Base-by-base conservation (phyloP, 2,329 filamentous ascomycete species). In the Aspergillus quadrilineatus region DNA sequence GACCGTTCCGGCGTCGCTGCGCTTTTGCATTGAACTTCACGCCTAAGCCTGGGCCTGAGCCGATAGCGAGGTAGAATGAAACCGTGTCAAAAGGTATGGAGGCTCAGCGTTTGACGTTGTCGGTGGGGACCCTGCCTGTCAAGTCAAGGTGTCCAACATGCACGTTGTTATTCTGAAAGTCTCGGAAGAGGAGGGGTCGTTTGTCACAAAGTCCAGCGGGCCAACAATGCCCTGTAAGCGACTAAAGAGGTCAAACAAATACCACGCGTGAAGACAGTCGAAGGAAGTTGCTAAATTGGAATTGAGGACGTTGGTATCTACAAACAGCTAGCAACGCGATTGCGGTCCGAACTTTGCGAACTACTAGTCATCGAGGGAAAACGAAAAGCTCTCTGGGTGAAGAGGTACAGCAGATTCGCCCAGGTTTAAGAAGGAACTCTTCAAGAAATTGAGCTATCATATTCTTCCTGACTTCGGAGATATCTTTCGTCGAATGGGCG, bases 1-100 rank as follows among this genome's bases (percentile, higher is more conserved):
- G 64, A 59, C 60, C 53, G 65, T 65, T 60, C 65, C 59, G 59
- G 63, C 54, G 32, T 63, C 53, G 50, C 60, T 64, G 60, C 58
- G 61, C 58, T 67, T 60, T 65, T 68, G 67, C 70, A 73, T 72
- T 65, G 57, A 58, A 58, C 50, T 41, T 58, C 29, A 46, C 29
- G 48, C 51, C 28, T 50, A 55, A 59, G 57, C 53, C 28, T 50
- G 56, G 59, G 57, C 53, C 55, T 61, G 58, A 65, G 64, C 48
- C 48, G 46, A 47, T 60, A 58, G 60, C 46, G 55, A 53, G 51
- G 51, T 62, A 64, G 32, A 17, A n/a, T n/a, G 6, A 42, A 60
- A 64, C 61, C 59, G 51, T 56, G 55, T 52, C 57, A 32, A 36
- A 45, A 30, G 32, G 43, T 48, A 48, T 36, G 54, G 55, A 30